Evolutionary conservation across 371 early-diverging fungal species (phyloP), one percentile per base, ranked within the genome.

Genomic region (Lichtheimia ramosa): DNA sequence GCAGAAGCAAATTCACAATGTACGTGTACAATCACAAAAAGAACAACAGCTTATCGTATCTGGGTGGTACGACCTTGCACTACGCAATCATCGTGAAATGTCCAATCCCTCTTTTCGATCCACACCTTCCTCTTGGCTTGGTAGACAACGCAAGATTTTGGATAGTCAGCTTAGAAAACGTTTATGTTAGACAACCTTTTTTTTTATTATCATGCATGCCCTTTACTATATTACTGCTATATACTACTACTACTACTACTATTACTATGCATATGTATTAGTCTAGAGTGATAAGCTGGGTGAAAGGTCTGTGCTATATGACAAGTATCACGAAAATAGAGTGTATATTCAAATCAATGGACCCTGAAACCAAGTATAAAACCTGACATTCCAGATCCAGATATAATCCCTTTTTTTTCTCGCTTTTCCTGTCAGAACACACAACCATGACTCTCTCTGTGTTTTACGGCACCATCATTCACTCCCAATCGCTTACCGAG

Each of bases 21-120:
- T 86, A 40, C 84, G 74, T 50, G 79, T 64, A 24, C 82, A 71
- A 76, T 83, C 70, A 56, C 85, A 69, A 50, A 79, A 87, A 48
- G 95, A 94, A 59, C 87, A 89, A 63, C 75, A 71, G 46, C 66
- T 91, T 56, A 85, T 94, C 58, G 71, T 88, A 25, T 84, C 89
- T 3, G 91, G 92, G 14, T 92, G 91, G 91, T 82, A 88, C 64
- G 85, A 89, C 51, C 59, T 86, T 27, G 85, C 75, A 3, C 62
- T 74, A 27, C 81, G 82, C 62, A 80, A 68, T 63, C 75, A 82
- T 69, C 65, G 87, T 66, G 89, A 79, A 65, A 70, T 46, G 64
- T 78, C 62, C 40, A 79, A 56, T 59, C 79, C 61, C 57, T 80
- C 66, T 50, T 79, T 64, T 60, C 77, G 66, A 56, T 83, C 68